phyloP scores from a whole-genome alignment of 352 stramenopile species.

The Phytophthora sp. region DNA sequence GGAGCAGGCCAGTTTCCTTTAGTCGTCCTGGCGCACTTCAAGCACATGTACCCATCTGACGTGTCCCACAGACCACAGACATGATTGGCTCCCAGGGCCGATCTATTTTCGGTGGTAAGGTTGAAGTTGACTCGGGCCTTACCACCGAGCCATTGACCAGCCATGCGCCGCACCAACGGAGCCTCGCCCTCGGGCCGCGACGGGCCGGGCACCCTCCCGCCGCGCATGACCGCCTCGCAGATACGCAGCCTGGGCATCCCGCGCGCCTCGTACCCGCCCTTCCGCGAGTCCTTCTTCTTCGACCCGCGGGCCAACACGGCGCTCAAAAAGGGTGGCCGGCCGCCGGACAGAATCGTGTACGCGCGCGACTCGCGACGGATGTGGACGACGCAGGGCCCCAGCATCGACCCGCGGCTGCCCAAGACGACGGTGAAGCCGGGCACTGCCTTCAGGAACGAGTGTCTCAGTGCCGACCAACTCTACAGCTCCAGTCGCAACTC shows the following conservation, averaged over 20 bases:
- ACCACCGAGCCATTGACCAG: neutral
- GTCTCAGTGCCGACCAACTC: constrained; percentile 62
- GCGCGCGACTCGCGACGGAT: constrained; percentile 55
- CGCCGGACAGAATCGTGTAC: constrained; percentile 34
- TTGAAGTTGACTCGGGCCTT: constrained; percentile 23
- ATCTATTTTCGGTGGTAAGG: constrained; percentile 39
- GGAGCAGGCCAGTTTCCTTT: too few relatives aligned
- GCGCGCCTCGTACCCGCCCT: constrained; percentile 48
- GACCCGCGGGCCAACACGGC: constrained; percentile 54
- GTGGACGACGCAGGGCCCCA: constrained; percentile 52
- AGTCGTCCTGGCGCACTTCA: constrained; percentile 7
- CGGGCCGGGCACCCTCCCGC: constrained; percentile 14
- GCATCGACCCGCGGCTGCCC: constrained; percentile 52
- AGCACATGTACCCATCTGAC: neutral
- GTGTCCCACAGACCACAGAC: neutral
- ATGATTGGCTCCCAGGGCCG: neutral
- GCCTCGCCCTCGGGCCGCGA: neutral
- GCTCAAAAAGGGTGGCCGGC: constrained; percentile 43
- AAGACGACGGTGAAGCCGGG: constrained; percentile 63
- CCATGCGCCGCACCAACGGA: neutral
- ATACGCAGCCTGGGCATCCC: constrained; percentile 17
- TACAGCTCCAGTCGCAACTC: constrained; percentile 68
- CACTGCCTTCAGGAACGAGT: constrained; percentile 72
- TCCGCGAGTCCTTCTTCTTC: constrained; percentile 73
- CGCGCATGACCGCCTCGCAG: constrained; percentile 14